phyloP scores from a whole-genome alignment of 441 rosid species.

The Bocquillonia castaneifolia region DNA sequence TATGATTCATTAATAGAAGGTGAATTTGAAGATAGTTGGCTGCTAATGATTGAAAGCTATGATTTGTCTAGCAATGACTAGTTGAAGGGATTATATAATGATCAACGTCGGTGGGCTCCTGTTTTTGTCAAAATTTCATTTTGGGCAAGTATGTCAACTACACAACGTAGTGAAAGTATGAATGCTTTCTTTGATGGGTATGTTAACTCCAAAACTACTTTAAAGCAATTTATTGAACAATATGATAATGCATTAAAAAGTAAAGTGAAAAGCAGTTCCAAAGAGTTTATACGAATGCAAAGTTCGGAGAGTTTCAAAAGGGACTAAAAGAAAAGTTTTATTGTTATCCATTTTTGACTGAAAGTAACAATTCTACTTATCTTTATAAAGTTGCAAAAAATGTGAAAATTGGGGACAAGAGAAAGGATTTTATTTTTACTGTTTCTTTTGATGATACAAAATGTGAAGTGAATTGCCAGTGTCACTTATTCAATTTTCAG shows the following conservation, averaged over 20 bases:
- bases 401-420: neutral
- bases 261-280: conserved; percentile 41
- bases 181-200: conserved; percentile 45
- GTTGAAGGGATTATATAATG: no score
- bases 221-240: conserved; percentile 50
- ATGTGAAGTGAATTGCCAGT: conserved; percentile 40
- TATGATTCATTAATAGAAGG: conserved; percentile 37
- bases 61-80: conserved; percentile 42
- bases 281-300: conserved; percentile 41
- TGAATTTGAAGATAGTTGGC: conserved; percentile 47
- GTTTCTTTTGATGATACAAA: conserved; percentile 47
- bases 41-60: conserved; percentile 34
- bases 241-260: conserved; percentile 42
- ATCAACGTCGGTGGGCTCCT: conserved; percentile 45
- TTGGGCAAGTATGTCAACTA: conserved; percentile 45
- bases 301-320: conserved; percentile 33
- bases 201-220: conserved; percentile 47
- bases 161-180: conserved; percentile 37
- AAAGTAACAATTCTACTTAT: neutral
- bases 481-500: conserved; percentile 52
- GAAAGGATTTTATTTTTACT: no score
- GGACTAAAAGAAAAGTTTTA: conserved; percentile 27
- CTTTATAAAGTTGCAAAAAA: neutral
- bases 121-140: conserved; percentile 44
- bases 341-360: neutral